Base-by-base conservation (phyloP, 371 early-diverging fungal genomes). In the Phascolomyces articulosus region DNA sequence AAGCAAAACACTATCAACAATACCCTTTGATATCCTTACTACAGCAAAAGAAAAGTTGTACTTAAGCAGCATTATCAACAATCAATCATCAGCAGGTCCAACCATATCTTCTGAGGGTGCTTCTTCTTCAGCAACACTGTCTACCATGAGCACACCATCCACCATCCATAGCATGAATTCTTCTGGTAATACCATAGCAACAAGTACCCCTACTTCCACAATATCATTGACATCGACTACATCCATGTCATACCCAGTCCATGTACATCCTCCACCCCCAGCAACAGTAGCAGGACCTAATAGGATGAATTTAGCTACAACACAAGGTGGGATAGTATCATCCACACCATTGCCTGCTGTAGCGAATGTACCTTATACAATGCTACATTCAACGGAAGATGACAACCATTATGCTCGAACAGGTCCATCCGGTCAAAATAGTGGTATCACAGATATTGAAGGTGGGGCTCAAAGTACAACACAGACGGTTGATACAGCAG, bases 401-500 rank as follows among this genome's bases (percentile, higher is more conserved):
- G 54, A 54, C 6, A 3, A 7, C 4, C 54, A 7, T 24, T 44
- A 44, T 16, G 8, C 44, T 0, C 8, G 34, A 9, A 34, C 15
- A 13, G 44, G 8, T 47, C 4, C 62, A 13, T 23, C 53, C 21
- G 21, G 40, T n/a, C n/a, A n/a, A n/a, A n/a, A n/a, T 10, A 23
- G 40, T 24, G 20, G 38, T 28, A 18, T 61, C n/a, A 40, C 53
- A 20, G 62, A 61, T n/a, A 48, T 61, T 20, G 53, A 44, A 44
- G 44, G 44, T n/a, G 44, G 44, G 44, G 6, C 9, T 27, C 44
- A 41, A 28, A 40, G 47, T 15, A 40, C 27, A 4, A 26, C 47
- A 21, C 24, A 59, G 23, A 47, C 48, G 0, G 44, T 59, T 23
- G 63, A 71, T 40, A 51, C 64, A 16, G 71, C 71, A 28, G 49